These are phyloP conservation scores for Trichomonas gallinae DNA, from an alignment of 208 protist species.

Conservation along the genomic window DNA sequence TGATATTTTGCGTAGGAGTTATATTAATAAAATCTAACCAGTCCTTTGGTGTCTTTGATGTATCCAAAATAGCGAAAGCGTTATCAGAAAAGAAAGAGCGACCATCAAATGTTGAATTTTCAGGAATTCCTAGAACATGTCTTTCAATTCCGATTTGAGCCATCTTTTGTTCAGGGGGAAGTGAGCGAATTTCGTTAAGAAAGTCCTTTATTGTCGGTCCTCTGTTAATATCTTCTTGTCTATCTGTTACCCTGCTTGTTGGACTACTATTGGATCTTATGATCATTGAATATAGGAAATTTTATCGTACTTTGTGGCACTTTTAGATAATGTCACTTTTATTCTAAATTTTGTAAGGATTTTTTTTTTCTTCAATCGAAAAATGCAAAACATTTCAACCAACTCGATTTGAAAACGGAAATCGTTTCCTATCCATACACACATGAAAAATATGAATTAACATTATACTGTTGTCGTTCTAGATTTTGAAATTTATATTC, in stretches of 20 bases:
- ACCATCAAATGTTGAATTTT: not conserved
- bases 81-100: not conserved
- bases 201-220: not conserved
- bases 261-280: not conserved
- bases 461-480: no score
- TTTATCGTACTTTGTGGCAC: no score
- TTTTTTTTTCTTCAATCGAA: no score
- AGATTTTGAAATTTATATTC: no score
- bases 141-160: constrained; percentile 9
- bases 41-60: not conserved
- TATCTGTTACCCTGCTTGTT: not conserved
- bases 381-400: no score
- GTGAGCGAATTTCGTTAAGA: not conserved
- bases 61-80: not conserved
- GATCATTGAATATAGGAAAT: not conserved
- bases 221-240: not conserved
- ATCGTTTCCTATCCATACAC: no score
- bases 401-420: no score
- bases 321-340: no score
- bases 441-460: no score
- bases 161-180: not conserved
- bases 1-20: not conserved
- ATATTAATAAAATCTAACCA: not conserved
- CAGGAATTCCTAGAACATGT: not conserved
- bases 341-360: no score